These are phyloP conservation scores for Pythium volutum DNA, from an alignment of 352 stramenopile species.

Conservation along the genomic window DNA sequence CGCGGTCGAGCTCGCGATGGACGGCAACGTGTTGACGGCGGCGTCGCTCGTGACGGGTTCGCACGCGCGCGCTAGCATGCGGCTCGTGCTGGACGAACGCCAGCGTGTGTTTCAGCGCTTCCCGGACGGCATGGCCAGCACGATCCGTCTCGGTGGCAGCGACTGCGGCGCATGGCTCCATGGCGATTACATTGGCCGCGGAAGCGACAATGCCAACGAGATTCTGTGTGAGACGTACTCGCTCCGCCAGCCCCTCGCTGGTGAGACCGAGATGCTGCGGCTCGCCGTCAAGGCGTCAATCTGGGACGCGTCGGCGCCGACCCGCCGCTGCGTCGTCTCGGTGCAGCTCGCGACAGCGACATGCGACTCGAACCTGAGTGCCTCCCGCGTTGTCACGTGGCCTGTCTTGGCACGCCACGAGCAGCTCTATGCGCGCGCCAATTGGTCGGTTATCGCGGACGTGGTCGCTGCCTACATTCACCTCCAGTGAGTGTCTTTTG, in stretches of 20 bases:
- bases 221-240: slow-evolving; percentile 16
- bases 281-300: slow-evolving; percentile 8
- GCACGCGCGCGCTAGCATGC: background rate
- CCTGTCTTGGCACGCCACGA: slow-evolving; percentile 6
- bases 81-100: slow-evolving; percentile 28
- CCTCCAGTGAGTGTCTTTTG: background rate
- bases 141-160: slow-evolving; percentile 9
- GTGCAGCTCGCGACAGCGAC: slow-evolving; percentile 8
- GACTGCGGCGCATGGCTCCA: slow-evolving; percentile 16
- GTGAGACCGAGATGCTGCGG: slow-evolving; percentile 2
- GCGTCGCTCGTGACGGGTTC: slow-evolving; percentile 9
- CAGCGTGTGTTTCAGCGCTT: slow-evolving; percentile 31
- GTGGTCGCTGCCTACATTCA: slow-evolving; percentile 5
- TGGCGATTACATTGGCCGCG: slow-evolving; percentile 28
- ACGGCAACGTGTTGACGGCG: slow-evolving; percentile 8
- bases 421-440: slow-evolving; percentile 3
- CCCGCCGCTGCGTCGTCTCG: slow-evolving; percentile 2
- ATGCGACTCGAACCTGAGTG: background rate
- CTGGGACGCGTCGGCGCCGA: background rate
- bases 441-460: slow-evolving; percentile 8
- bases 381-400: slow-evolving; percentile 3
- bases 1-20: slow-evolving; percentile 21
- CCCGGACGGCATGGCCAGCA: slow-evolving; percentile 28
- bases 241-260: background rate
- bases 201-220: slow-evolving; percentile 1